Base-by-base conservation (phyloP, 2,329 filamentous ascomycete species). In the Fusarium ambrosium region DNA sequence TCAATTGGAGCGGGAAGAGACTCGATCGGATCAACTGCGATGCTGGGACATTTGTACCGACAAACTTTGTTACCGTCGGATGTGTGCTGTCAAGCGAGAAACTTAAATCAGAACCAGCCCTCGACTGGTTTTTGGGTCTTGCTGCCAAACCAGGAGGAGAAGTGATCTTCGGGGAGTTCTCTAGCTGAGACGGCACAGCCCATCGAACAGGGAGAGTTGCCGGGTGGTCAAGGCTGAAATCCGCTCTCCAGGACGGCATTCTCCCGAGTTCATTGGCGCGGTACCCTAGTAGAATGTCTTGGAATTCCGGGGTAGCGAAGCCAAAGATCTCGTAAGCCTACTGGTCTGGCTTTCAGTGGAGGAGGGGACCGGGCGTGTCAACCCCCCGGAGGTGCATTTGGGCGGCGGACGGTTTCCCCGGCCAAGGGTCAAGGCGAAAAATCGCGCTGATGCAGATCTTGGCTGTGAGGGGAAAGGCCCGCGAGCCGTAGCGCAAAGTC, bases 381-480 rank as follows among this genome's bases (percentile, higher is more conserved):
- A 34, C 34, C 70, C 55, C 70, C 60, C 61, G 36, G 29, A 70
- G 32, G 62, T 60, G 66, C 62, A 67, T 72, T 10, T 14, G n/a
- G 41, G 41, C 20, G 41, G 20, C 27, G 27, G 22, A 24, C 22
- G 16, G 20, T 45, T 48, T 51, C 24, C 53, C 20, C 55, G 45
- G 14, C 34, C 13, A 48, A 27, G 66, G 36, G 27, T 64, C 45
- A 27, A 59, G 36, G 16, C 43, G 41, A 34, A 69, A 73, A 73
- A 71, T 68, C 62, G 71, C 68, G 64, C 71, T 56, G n/a, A 8
- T 62, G 71, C 22, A 29, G 63, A 73, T 73, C 63, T 29, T 71
- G 16, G 14, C 71, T 43, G 16, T 22, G 24, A 14, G 11, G 10
- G 51, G 62, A 39, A 72, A 41, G 60, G 43, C 20, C 34, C 20